A percentile compares a stretch with the other conserved stretches of the same genome.
Evolutionary conservation across 106 monocot genomes (phyloP).

Genomic region (Dendrobium nobile): DNA sequence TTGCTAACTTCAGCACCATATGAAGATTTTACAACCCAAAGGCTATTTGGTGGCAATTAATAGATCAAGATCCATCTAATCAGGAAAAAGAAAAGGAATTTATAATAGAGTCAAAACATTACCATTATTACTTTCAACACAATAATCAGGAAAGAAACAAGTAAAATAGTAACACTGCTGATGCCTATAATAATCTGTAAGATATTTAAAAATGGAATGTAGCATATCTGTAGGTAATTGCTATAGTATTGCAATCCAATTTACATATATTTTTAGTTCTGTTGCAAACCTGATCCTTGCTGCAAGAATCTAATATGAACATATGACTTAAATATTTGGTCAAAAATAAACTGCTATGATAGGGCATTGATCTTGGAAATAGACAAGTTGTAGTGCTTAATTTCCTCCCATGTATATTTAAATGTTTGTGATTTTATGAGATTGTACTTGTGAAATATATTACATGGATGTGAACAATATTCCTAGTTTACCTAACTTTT

Average conservation of each 20-base stretch:
- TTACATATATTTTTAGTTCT: background rate
- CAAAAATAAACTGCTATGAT: background rate
- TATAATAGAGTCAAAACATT: background rate
- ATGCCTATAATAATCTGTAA: background rate
- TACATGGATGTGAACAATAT: background rate
- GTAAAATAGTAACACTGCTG: background rate
- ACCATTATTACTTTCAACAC: background rate
- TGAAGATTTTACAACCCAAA: background rate
- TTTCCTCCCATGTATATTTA: background rate
- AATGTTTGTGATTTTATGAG: background rate
- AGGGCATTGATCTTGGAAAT: background rate
- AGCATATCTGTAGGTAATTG: background rate
- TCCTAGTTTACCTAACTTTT: background rate
- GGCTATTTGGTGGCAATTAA: background rate
- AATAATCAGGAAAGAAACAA: background rate
- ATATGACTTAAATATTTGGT: background rate
- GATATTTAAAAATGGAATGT: background rate
- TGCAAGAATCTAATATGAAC: background rate
- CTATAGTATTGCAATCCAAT: background rate
- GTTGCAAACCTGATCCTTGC: background rate
- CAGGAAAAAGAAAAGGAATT: background rate
- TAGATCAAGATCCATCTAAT: constrained; percentile 1
- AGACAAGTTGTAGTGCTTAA: background rate
- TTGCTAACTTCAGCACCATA: constrained; percentile 14
- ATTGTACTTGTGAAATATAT: background rate